A percentile compares a stretch with the other conserved stretches of the same genome.
phyloP scores from a whole-genome alignment of 1,139 yeast species.

The Magnusiomyces clavatus region DNA sequence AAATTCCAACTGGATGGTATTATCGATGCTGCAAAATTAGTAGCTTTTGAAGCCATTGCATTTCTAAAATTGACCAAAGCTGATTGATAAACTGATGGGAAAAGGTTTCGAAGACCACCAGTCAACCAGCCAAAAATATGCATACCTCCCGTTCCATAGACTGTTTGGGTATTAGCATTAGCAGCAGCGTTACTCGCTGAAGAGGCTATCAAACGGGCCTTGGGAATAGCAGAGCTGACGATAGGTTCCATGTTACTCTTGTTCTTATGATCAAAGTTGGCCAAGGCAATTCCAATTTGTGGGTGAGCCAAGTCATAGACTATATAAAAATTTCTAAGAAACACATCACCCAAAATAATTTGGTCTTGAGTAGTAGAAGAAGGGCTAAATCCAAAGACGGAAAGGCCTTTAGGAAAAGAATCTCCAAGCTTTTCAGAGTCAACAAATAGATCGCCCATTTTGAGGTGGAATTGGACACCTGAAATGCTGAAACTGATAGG shows the following conservation, averaged over 20 bases:
- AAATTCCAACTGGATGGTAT: too few species aligned
- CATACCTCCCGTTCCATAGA: too few species aligned
- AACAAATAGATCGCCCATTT: constrained; percentile 17
- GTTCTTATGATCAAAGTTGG: constrained; percentile 14
- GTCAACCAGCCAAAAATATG: too few species aligned
- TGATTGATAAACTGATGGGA: not conserved
- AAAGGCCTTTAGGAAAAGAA: constrained; percentile 16
- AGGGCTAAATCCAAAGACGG: constrained; percentile 20
- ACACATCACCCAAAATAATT: constrained; percentile 25
- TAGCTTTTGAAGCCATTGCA: too few species aligned
- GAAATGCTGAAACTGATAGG: constrained; percentile 18
- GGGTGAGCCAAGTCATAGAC: constrained; percentile 23
- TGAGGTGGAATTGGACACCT: constrained; percentile 18
- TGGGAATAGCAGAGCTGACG: constrained; percentile 13
- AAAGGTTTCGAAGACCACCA: not conserved
- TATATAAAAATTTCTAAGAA: constrained; percentile 24
- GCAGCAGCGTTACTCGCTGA: not conserved
- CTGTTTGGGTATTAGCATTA: too few species aligned
- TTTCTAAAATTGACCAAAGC: too few species aligned
- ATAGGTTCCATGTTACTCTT: constrained; percentile 16
- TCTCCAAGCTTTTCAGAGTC: constrained; percentile 17
- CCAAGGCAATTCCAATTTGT: constrained; percentile 24
- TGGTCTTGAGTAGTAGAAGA: constrained; percentile 17
- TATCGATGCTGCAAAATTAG: too few species aligned
- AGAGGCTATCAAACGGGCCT: constrained; percentile 10